phyloP scores from a whole-genome alignment of 2,329 filamentous ascomycete genomes.

The Ophiosphaerella korrae region DNA sequence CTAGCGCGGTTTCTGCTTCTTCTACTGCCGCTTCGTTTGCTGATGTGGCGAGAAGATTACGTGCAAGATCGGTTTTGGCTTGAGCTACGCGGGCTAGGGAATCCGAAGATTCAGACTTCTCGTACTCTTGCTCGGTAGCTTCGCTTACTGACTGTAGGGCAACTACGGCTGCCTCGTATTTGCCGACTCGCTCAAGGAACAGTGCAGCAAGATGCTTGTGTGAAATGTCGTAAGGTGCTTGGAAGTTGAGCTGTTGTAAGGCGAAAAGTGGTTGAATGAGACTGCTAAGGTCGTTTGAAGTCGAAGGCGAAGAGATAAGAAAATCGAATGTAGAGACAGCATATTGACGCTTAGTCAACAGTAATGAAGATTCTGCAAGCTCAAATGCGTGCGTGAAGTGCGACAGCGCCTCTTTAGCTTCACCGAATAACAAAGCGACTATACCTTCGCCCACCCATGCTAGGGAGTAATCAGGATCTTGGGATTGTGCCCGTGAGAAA shows the following conservation, averaged over 20 bases:
- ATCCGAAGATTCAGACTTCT: constrained; percentile 76
- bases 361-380: constrained; percentile 78
- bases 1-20: constrained; percentile 79
- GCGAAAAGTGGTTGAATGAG: constrained; percentile 89
- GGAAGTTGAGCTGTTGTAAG: constrained; percentile 76
- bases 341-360: constrained; percentile 78
- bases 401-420: constrained; percentile 75
- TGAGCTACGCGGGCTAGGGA: constrained; percentile 79
- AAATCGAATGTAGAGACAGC: constrained; percentile 82
- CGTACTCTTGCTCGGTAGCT: constrained; percentile 78
- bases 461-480: constrained; percentile 89
- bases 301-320: constrained; percentile 63
- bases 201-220: constrained; percentile 80
- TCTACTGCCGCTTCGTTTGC: constrained; percentile 73
- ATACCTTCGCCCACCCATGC: constrained; percentile 95
- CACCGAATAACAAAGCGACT: constrained; percentile 76
- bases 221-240: constrained; percentile 71
- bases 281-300: constrained; percentile 59
- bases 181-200: constrained; percentile 78
- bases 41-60: constrained; percentile 75
- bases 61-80: constrained; percentile 83
- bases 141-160: constrained; percentile 70
- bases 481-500: constrained; percentile 89
- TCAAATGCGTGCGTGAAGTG: constrained; percentile 95
- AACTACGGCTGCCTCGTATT: constrained; percentile 66